A percentile compares a stretch with the other conserved stretches of the same genome.
Evolutionary conservation across 2,329 filamentous ascomycete genomes (phyloP).

Genomic region (Cladosporium sp.): DNA sequence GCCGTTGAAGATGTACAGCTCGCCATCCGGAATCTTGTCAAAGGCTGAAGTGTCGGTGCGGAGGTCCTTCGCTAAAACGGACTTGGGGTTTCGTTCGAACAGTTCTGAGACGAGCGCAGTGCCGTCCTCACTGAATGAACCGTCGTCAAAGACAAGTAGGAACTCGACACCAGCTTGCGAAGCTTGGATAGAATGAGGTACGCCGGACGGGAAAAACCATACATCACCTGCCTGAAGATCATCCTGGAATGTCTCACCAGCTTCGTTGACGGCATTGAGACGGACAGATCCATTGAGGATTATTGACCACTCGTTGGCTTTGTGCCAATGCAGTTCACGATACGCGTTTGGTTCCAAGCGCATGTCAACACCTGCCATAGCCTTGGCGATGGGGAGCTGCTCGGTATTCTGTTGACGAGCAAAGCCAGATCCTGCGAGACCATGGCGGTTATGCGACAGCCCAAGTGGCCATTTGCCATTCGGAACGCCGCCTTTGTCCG

Average conservation of each 20-base stretch:
- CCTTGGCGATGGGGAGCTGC: conserved; percentile 36
- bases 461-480: conserved; percentile 43
- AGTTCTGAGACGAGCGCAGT: conserved; percentile 52
- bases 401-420: conserved; percentile 39
- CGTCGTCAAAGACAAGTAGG: conserved; percentile 57
- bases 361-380: conserved; percentile 44
- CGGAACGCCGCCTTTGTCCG: conserved; percentile 35
- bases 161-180: conserved; percentile 56
- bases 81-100: conserved; percentile 30
- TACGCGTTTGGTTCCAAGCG: conserved; percentile 31
- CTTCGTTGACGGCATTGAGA: conserved; percentile 29
- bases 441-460: conserved; percentile 38
- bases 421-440: conserved; percentile 37
- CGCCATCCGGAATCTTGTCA: conserved; percentile 32
- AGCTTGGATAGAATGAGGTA: conserved; percentile 29
- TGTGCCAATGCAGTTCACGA: conserved; percentile 33
- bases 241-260: conserved; percentile 30
- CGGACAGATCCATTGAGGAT: conserved; percentile 30
- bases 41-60: conserved; percentile 34
- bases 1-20: conserved; percentile 41
- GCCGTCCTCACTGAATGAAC: conserved; percentile 55
- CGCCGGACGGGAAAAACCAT: conserved; percentile 26
- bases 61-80: conserved; percentile 42
- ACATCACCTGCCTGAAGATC: conserved; percentile 27
- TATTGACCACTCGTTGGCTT: conserved; percentile 30